Percentiles rank a stretch among this genome's conserved stretches.
Evolutionary conservation across 2,329 filamentous ascomycete species (phyloP).

Genomic region (Fusarium tricinctum): DNA sequence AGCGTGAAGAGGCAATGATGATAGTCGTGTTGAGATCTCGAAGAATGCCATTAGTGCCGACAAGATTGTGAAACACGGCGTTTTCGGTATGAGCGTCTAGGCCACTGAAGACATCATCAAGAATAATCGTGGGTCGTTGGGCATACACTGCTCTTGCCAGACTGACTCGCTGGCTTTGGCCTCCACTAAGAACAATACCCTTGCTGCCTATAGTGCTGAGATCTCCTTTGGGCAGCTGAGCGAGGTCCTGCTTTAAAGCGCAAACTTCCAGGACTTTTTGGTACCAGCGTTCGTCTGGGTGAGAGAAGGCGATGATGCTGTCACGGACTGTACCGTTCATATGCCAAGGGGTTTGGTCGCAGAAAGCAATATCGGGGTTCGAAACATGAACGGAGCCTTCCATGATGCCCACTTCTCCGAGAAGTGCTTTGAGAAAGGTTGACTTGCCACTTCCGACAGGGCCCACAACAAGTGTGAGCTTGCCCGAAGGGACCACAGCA

Average conservation of each 20-base stretch:
- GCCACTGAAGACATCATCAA: conserved; percentile 54
- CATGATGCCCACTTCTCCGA: conserved; percentile 47
- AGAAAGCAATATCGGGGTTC: conserved; percentile 37
- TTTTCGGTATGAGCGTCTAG: conserved; percentile 50
- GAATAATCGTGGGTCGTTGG: conserved; percentile 39
- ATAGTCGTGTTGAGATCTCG: conserved; percentile 25
- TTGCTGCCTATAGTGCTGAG: conserved; percentile 54
- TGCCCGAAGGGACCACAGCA: conserved; percentile 2
- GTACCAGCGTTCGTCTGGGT: conserved; percentile 51
- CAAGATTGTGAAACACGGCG: conserved; percentile 43
- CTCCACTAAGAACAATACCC: conserved; percentile 57
- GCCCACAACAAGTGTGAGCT: conserved; percentile 49
- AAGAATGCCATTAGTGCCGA: conserved; percentile 46
- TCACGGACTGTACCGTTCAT: conserved; percentile 52
- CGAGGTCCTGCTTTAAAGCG: conserved; percentile 46
- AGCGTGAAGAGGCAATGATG: conserved; percentile 32
- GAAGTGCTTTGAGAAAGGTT: conserved; percentile 51
- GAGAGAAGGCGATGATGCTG: conserved; percentile 52
- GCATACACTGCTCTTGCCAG: conserved; percentile 53
- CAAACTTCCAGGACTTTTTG: conserved; percentile 46
- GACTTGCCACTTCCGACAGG: conserved; percentile 57
- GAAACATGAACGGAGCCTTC: conserved; percentile 19
- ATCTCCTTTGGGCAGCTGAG: conserved; percentile 51
- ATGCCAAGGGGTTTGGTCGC: conserved; percentile 48
- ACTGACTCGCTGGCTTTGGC: conserved; percentile 54